Base-by-base conservation (phyloP, 2,329 filamentous ascomycete genomes). In the Aspergillus sp. region DNA sequence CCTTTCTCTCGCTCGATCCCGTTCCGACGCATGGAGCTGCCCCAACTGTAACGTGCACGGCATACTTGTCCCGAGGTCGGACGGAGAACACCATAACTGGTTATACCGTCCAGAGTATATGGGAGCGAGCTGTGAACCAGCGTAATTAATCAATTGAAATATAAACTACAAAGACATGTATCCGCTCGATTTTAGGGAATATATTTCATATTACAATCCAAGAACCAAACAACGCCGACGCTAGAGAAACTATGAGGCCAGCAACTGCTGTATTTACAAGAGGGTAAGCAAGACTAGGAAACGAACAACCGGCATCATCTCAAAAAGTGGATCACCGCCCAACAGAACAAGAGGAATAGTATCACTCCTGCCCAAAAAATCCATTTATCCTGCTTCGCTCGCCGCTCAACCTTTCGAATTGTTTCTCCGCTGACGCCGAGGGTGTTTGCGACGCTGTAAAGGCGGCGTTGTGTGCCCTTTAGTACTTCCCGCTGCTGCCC, bases 351-450 rank as follows among this genome's bases (percentile, higher is more conserved):
- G 68, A 98, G 90, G 75, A 99, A 99, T 37, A 95, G 76, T 5
- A 96, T 76, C 3, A 93, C 91, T 0, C 95, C 92, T 0, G 80
- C 89, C 83, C 90, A 90, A 74, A 99, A 99, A 37, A 99, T 96
- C 92, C 93, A 98, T 77, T 97, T 98, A 74, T 99, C 95, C 79
- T 98, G 90, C 74, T 87, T 90, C 51, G 95, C 92, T 62, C 95
- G 83, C 66, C 95, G 80, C 77, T 98, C 93, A 43, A 99, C 89
- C 91, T 95, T 98, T 47, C 95, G 87, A 64, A 99, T 99, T 2
- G 95, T 99, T 73, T 98, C 93, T 19, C 93, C 93, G 69, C 90
- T 96, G 59, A 99, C 85, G 0, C 95, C 95, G 48, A 99, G 78
- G 21, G 95, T 98, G 71, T 96, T 98, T 6, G 91, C 95, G 19